Evolutionary conservation across 2,329 filamentous ascomycete genomes (phyloP), one percentile per base, ranked within the genome.

Genomic region (Alternaria triticina): DNA sequence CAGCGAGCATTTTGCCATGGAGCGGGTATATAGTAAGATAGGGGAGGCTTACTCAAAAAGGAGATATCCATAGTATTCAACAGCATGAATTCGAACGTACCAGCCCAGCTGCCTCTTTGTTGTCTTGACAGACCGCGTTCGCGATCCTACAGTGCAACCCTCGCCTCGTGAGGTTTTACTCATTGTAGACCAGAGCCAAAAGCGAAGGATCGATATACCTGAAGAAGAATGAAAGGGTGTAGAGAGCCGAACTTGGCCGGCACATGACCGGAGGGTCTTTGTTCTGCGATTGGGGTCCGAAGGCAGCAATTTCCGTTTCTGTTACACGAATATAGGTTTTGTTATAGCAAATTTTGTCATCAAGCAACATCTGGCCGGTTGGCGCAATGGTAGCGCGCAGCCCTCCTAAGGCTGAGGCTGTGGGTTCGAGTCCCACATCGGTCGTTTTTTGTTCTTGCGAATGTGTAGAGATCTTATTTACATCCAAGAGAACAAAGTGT

Each of bases 301-400:
- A 8, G 30, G 15, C 13, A 1, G 12, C 12, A 33, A 3, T 7
- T 12, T 12, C 6, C 12, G 12, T 3, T 33, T 30, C 6, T 12
- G 5, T 1, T 3, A 13, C 5, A 6, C 11, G 11, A 0, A 17
- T 44, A 40, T 33, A 3, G 2, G 3, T 25, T 10, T 13, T 9
- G 10, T 10, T 13, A n/a, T 22, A 15, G 13, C 15, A 45, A 44
- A 27, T 17, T 62, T 54, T 61, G 73, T 9, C 28, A 36, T 40
- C n/a, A 57, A 30, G 36, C 27, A 46, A 44, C 36, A 51, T 62
- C 57, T 61, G 74, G 74, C 74, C 71, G 71, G 74, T 70, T 78
- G 75, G 76, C 76, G 76, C 76, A 78, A 78, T 78, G 76, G 76
- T 77, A 78, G 76, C 76, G 76, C 76, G 76, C 74, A 73, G 75